phyloP scores from a whole-genome alignment of 352 stramenopile genomes.

The Achlya hypogyna region DNA sequence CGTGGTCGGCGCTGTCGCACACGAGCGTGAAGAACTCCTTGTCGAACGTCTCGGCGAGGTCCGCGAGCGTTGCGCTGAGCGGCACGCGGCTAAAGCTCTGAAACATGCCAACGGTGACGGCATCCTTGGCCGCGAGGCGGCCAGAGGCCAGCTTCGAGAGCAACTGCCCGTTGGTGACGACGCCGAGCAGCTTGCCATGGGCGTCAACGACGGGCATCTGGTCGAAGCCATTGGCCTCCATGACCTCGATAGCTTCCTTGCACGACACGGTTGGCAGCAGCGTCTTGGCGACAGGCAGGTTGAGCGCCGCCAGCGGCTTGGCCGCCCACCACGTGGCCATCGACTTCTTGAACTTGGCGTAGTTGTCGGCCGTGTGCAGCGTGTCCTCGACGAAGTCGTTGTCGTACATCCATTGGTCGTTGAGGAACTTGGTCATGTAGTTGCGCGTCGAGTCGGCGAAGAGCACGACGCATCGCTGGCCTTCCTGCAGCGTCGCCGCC shows the following conservation, averaged over 20 bases:
- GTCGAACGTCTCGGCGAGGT: conserved; percentile 92
- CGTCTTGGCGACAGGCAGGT: conserved; percentile 74
- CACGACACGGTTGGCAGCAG: conserved; percentile 77
- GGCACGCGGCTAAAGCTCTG: conserved; percentile 89
- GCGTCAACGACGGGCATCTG: conserved; percentile 66
- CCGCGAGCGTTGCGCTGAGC: conserved; percentile 74
- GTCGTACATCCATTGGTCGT: conserved; percentile 90
- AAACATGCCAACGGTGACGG: conserved; percentile 87
- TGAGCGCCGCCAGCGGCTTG: conserved; percentile 71
- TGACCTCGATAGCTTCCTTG: conserved; percentile 87
- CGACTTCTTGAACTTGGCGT: conserved; percentile 51
- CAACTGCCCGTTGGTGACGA: conserved; percentile 95
- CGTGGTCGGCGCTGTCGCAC: conserved; percentile 53
- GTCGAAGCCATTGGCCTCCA: conserved; percentile 87
- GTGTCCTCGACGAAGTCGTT: conserved; percentile 62
- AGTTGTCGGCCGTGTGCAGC: conserved; percentile 62
- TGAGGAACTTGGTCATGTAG: conserved; percentile 97
- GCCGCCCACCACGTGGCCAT: conserved; percentile 88
- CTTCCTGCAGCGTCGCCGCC: conserved; percentile 61
- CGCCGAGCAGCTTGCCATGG: conserved; percentile 73
- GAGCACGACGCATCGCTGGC: conserved; percentile 91
- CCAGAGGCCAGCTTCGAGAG: conserved; percentile 84
- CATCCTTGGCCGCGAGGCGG: conserved; percentile 68
- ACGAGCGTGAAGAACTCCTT: conserved; percentile 93
- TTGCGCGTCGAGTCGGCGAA: conserved; percentile 93